Percentiles rank a stretch among this genome's conserved stretches.
Evolutionary conservation across 192 early-diverging fungal species (phyloP).

Genomic region (Pilaira anomala): DNA sequence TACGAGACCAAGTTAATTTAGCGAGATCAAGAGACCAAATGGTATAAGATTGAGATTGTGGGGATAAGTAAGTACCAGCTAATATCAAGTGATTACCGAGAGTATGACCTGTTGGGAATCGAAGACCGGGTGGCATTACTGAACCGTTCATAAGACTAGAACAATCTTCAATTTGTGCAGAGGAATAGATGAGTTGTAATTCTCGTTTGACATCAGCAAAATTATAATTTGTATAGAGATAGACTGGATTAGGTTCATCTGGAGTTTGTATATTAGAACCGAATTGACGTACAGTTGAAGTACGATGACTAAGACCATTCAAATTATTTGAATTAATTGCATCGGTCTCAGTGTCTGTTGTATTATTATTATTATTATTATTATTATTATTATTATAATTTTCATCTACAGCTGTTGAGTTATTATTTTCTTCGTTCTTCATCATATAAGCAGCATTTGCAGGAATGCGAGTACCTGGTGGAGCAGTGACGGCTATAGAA

Average conservation of each 20-base stretch:
- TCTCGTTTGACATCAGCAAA: constrained; percentile 75
- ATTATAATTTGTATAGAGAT: constrained; percentile 82
- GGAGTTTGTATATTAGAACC: constrained; percentile 20
- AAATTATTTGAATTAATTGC: background rate
- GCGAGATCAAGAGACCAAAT: constrained; percentile 69
- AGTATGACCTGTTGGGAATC: constrained; percentile 72
- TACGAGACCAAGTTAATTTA: constrained; percentile 60
- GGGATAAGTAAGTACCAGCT: constrained; percentile 71
- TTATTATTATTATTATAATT: background rate
- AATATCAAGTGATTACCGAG: constrained; percentile 67
- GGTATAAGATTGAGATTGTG: constrained; percentile 63
- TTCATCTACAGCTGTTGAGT: background rate
- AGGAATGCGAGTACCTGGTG: constrained; percentile 21
- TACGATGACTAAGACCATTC: background rate
- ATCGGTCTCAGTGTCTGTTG: background rate
- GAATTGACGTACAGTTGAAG: constrained; percentile 21
- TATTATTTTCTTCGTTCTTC: constrained; percentile 25
- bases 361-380: background rate
- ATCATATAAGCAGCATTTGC: constrained; percentile 1
- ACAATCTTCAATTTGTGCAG: constrained; percentile 60
- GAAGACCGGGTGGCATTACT: constrained; percentile 64
- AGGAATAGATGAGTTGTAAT: constrained; percentile 64
- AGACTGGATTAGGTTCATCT: constrained; percentile 57
- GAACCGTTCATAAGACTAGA: constrained; percentile 65
- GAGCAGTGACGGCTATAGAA: constrained; percentile 64